Conservation (phyloP, 495 filamentous ascomycete genomes). For the Penicillium pancosmium region DNA sequence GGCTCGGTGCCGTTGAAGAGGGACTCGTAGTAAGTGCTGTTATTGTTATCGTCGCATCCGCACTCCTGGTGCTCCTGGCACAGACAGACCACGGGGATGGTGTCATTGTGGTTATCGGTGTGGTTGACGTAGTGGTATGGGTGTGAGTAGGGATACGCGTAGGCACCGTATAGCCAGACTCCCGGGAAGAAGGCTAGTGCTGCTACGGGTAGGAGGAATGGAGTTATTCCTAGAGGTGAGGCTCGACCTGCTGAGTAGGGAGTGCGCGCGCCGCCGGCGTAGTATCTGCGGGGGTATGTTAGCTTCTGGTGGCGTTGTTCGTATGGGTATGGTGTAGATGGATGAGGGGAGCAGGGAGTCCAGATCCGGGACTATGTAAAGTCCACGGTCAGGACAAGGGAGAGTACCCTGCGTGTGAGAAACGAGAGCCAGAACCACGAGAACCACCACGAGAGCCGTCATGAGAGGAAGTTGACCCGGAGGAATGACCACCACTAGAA, state of each 20-base stretch:
- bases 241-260: conserved; percentile 67
- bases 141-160: conserved; percentile 72
- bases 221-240: conserved; percentile 60
- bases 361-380: too few relatives aligned
- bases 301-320: not conserved
- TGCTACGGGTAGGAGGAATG: conserved; percentile 59
- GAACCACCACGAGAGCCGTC: not conserved
- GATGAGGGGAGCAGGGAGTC: not conserved
- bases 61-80: conserved; percentile 73
- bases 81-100: conserved; percentile 70
- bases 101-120: conserved; percentile 59
- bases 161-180: conserved; percentile 53
- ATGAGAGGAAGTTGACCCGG: not conserved
- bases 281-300: conserved; percentile 64
- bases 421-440: not conserved
- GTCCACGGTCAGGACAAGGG: not conserved
- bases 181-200: conserved; percentile 64
- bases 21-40: conserved; percentile 58
- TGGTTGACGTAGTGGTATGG: conserved; percentile 54
- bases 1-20: conserved; percentile 67
- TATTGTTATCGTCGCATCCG: conserved; percentile 78
- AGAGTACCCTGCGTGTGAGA: not conserved
- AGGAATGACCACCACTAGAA: not conserved
- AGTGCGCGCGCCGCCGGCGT: conserved; percentile 71
- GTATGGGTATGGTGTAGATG: not conserved